Percentiles rank a stretch among this genome's conserved stretches.
phyloP scores from a whole-genome alignment of 2,329 filamentous ascomycete genomes.

The Fusarium equiseti region DNA sequence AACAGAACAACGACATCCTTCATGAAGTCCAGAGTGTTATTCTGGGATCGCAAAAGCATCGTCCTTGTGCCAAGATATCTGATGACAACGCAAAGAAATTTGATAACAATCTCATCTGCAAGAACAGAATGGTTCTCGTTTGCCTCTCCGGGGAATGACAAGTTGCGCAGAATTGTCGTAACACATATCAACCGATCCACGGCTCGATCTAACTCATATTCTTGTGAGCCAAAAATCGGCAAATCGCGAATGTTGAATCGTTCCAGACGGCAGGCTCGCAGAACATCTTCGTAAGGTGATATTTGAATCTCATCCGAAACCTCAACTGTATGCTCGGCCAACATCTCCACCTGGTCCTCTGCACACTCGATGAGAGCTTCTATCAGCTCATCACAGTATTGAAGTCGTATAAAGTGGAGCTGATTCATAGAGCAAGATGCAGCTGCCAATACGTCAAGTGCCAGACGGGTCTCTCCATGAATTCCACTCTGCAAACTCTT shows the following conservation, averaged over 20 bases:
- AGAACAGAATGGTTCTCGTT: constrained; percentile 78
- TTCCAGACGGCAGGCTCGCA: constrained; percentile 82
- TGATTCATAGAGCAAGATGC: constrained; percentile 73
- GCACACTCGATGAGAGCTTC: constrained; percentile 92
- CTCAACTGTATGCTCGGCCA: constrained; percentile 87
- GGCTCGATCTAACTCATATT: constrained; percentile 86
- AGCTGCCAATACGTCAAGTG: constrained; percentile 83
- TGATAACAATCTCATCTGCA: constrained; percentile 81
- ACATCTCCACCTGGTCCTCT: constrained; percentile 84
- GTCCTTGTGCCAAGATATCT: constrained; percentile 89
- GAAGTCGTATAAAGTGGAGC: constrained; percentile 74
- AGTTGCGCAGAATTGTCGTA: constrained; percentile 90
- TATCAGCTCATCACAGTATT: constrained; percentile 86
- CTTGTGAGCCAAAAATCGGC: constrained; percentile 78
- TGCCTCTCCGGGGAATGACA: constrained; percentile 79
- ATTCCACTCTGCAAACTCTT: constrained; percentile 92
- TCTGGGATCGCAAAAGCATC: constrained; percentile 83
- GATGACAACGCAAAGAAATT: constrained; percentile 85
- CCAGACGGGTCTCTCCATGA: constrained; percentile 87
- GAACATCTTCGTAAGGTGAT: constrained; percentile 86
- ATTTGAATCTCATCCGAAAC: constrained; percentile 89
- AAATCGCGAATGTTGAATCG: constrained; percentile 78
- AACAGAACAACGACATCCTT: constrained; percentile 92
- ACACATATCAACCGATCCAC: constrained; percentile 91
- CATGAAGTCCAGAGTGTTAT: constrained; percentile 95